These are phyloP conservation scores for Sanguinoderma infundibulare DNA, from an alignment of 1,284 basidiomycete genomes.

Conservation along the genomic window DNA sequence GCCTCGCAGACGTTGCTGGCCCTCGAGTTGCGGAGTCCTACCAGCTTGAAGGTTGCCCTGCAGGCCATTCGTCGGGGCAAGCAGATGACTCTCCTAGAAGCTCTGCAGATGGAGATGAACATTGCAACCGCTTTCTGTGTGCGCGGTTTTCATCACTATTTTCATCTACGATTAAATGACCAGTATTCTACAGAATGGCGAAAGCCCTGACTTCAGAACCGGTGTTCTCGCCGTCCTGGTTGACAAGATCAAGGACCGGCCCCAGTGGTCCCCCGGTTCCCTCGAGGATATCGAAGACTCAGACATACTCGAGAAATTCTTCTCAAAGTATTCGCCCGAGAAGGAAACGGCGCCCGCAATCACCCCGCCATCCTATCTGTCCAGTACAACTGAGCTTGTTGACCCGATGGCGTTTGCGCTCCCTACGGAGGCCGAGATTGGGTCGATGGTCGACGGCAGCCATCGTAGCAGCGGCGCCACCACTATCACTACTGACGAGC, in stretches of 20 bases:
- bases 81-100: conserved; percentile 63
- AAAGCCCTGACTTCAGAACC: conserved; percentile 80
- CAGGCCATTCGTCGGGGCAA: conserved; percentile 76
- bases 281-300: conserved; percentile 59
- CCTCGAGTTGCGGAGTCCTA: conserved; percentile 81
- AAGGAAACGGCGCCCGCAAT: conserved; percentile 49
- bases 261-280: conserved; percentile 69
- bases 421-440: conserved; percentile 72
- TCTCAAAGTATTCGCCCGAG: conserved; percentile 45
- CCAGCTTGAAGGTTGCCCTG: conserved; percentile 87
- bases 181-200: conserved; percentile 57
- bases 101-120: conserved; percentile 81
- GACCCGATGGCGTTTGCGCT: conserved; percentile 62
- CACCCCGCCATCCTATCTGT: conserved; percentile 45
- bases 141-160: conserved; percentile 43
- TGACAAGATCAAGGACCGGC: conserved; percentile 58
- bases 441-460: conserved; percentile 60
- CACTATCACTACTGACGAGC: conserved; percentile 61
- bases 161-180: not conserved
- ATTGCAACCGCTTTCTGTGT: conserved; percentile 85
- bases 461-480: conserved; percentile 59
- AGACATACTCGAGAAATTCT: conserved; percentile 63
- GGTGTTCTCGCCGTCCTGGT: conserved; percentile 82
- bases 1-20: conserved; percentile 69
- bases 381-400: conserved; percentile 29